Evolutionary conservation across 2,329 filamentous ascomycete species (phyloP).

Genomic region (Aspergillus neoniger): DNA sequence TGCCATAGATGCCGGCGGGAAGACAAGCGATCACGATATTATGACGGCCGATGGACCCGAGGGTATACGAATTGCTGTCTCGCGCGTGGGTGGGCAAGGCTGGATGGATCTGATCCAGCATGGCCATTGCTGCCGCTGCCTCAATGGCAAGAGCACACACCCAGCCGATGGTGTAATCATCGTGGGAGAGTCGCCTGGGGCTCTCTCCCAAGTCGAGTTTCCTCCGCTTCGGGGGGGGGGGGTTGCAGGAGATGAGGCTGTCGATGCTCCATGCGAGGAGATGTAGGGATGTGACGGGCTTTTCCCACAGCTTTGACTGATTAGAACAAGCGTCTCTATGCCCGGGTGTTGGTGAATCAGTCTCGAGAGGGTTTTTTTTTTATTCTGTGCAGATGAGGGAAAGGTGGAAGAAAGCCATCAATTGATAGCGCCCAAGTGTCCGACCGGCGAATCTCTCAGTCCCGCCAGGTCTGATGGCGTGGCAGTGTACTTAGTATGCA

Average conservation of each 20-base stretch:
- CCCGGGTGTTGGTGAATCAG: too few species aligned
- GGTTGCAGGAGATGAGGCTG: not conserved
- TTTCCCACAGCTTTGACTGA: too few species aligned
- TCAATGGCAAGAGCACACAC: conserved; percentile 18
- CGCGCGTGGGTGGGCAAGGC: not conserved
- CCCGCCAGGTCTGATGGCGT: not conserved
- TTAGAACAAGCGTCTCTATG: too few species aligned
- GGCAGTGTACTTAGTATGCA: not conserved
- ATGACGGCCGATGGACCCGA: conserved; percentile 6
- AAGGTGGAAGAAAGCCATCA: not conserved
- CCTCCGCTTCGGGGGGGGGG: too few species aligned
- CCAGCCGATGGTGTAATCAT: conserved; percentile 20
- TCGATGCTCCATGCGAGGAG: too few species aligned
- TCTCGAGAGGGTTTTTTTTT: not conserved
- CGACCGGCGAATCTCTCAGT: not conserved
- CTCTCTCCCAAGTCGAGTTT: too few species aligned
- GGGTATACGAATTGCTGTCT: conserved; percentile 7
- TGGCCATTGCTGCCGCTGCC: conserved; percentile 7
- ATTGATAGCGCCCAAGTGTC: not conserved
- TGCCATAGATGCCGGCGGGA: conserved; percentile 6
- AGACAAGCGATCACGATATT: conserved; percentile 14
- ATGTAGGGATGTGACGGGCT: too few species aligned
- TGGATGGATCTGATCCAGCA: conserved; percentile 11
- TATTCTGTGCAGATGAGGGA: not conserved
- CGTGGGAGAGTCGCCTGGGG: not conserved